A percentile compares a stretch with the other conserved stretches of the same genome.
phyloP scores from a whole-genome alignment of 1,139 yeast species.

The Protomyces inouyei region DNA sequence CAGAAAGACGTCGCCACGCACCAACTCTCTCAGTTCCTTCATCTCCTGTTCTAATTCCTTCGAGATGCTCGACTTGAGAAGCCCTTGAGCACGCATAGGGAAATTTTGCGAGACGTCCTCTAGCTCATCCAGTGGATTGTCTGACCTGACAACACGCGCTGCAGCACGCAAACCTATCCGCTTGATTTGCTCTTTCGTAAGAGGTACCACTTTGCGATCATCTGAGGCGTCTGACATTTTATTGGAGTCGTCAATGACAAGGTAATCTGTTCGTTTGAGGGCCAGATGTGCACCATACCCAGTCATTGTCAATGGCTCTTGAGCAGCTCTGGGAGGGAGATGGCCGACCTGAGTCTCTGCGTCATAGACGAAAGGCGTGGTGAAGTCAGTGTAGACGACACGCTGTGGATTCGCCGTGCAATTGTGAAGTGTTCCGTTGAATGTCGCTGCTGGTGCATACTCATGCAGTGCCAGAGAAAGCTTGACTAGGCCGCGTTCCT shows the following conservation, averaged over 20 bases:
- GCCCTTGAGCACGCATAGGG: constrained; percentile 38
- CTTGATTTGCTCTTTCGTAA: constrained; percentile 36
- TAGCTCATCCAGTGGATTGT: constrained; percentile 38
- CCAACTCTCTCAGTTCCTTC: constrained; percentile 31
- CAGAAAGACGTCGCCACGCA: constrained; percentile 38
- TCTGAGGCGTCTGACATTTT: neutral
- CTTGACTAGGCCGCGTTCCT: constrained; percentile 7
- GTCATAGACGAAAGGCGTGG: constrained; percentile 3
- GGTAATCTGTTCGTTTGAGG: constrained; percentile 59
- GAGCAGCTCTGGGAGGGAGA: neutral
- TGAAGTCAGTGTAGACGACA: constrained; percentile 7
- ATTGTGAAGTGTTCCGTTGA: constrained; percentile 36
- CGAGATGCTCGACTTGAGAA: constrained; percentile 31
- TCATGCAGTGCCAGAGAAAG: constrained; percentile 36
- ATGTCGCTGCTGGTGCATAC: constrained; percentile 36
- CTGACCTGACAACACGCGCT: constrained; percentile 35
- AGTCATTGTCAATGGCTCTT: constrained; percentile 37
- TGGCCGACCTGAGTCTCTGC: constrained; percentile 5
- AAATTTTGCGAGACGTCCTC: constrained; percentile 39
- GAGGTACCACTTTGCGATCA: constrained; percentile 13
- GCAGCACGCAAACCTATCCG: constrained; percentile 40
- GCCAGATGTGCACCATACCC: constrained; percentile 68
- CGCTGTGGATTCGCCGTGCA: constrained; percentile 42
- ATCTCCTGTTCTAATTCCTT: constrained; percentile 35
- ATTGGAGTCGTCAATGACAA: constrained; percentile 56